Base-by-base conservation (phyloP, 2,329 filamentous ascomycete species). In the Tolypocladium album region DNA sequence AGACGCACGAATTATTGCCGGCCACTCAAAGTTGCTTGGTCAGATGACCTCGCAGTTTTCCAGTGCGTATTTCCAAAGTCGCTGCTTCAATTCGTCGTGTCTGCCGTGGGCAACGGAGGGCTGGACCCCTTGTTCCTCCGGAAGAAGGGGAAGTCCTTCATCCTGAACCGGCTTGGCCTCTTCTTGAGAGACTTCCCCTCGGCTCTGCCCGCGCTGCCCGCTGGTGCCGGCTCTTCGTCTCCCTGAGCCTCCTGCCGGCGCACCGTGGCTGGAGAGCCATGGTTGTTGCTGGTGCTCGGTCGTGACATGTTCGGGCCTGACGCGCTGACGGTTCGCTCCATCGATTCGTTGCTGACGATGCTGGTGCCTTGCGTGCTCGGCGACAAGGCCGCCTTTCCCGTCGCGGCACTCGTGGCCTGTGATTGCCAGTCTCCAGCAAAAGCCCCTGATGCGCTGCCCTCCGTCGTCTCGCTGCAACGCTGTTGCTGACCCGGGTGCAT, bases 331-430 rank as follows among this genome's bases (percentile, higher is more conserved):
- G 77, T 76, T 22, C 77, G 78, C 55, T 85, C 83, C 59, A 79
- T 67, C 9, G 82, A 85, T 52, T 85, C 82, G 59, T 79, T 78
- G 71, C 84, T 87, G 64, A 84, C 79, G 63, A 87, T 83, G 70
- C 84, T 87, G 22, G 85, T 87, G 45, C 84, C 85, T 67, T 85
- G 79, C 3, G 85, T 87, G 68, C 84, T 87, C 2, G 85, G 85
- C 31, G 84, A 87, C 42, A 86, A 72, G 4, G 84, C 83, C 79
- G 85, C 81, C 71, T 85, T 86, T 57, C 82, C 80, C 1, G 83
- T 86, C 1, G 83, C 84, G 11, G 83, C 83, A 65, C 82, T 86
- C 17, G 84, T 87, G 5, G 80, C 82, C 64, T 86, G 83, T 4
- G 82, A 85, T 3, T 81, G 80, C 82, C 83, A 86, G 65, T 87